phyloP scores from a whole-genome alignment of 345 rosid species.

The Reutealis trisperma region DNA sequence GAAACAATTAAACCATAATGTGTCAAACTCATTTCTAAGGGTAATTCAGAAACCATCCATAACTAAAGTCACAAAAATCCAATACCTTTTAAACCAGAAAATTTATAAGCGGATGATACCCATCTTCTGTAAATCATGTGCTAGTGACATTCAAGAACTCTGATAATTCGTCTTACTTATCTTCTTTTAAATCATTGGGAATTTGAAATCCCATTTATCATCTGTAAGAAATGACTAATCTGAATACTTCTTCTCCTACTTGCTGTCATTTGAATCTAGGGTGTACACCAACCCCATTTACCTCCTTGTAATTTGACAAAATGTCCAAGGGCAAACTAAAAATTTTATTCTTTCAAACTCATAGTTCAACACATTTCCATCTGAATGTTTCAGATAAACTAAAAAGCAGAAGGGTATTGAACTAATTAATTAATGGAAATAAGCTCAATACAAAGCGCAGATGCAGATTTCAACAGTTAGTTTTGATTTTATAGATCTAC shows the following conservation, averaged over 20 bases:
- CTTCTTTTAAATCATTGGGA: background rate
- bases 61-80: background rate
- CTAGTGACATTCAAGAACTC: background rate
- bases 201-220: background rate
- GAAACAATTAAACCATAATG: background rate
- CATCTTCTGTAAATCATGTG: background rate
- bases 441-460: background rate
- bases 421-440: background rate
- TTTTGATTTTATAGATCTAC: conserved; percentile 40
- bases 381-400: background rate
- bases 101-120: background rate
- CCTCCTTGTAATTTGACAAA: background rate
- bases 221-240: too few species aligned
- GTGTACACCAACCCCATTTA: background rate
- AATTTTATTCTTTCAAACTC: background rate
- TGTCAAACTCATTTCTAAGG: background rate
- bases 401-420: background rate
- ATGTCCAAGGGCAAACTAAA: background rate
- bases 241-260: too few species aligned
- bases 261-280: too few species aligned
- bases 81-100: background rate
- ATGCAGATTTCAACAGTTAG: background rate
- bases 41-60: background rate
- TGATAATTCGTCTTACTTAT: background rate
- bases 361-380: background rate